Conservation (phyloP, 805 yeast genomes). For the Debaryomyces maramus region DNA sequence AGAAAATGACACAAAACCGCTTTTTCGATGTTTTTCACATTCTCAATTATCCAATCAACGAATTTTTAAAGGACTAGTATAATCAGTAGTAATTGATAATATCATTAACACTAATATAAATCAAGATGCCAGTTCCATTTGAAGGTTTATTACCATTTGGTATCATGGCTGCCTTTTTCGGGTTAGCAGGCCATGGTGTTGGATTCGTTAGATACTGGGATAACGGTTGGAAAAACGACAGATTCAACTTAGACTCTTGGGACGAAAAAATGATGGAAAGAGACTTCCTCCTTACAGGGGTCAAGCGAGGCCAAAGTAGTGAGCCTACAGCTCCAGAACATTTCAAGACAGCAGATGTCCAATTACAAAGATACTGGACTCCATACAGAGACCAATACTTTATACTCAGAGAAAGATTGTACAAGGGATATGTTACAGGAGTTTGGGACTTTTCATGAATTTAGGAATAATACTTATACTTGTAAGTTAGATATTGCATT, state of each 20-base stretch:
- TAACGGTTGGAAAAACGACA: conserved; percentile 49
- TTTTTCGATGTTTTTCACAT: background rate
- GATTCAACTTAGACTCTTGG: conserved; percentile 44
- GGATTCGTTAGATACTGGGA: conserved; percentile 49
- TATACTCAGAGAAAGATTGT: conserved; percentile 47
- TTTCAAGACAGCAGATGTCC: conserved; percentile 55
- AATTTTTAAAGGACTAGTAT: background rate
- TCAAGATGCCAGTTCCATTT: conserved; percentile 45
- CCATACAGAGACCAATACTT: conserved; percentile 49
- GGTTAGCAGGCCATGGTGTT: conserved; percentile 46
- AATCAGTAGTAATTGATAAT: background rate
- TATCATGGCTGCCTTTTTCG: conserved; percentile 46
- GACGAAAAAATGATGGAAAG: conserved; percentile 60
- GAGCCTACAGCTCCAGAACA: conserved; percentile 71
- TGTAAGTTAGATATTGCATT: background rate
- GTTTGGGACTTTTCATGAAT: conserved; percentile 39
- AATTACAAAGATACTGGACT: conserved; percentile 43
- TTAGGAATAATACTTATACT: background rate
- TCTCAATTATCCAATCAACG: conserved; percentile 6
- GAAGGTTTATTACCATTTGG: conserved; percentile 49
- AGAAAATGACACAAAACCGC: background rate
- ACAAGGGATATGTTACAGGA: conserved; percentile 46
- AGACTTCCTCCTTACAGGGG: conserved; percentile 76
- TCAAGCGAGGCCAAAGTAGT: conserved; percentile 64
- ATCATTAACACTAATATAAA: background rate